These are phyloP conservation scores for Conticribra weissflogii DNA, from an alignment of 108 stramenopile genomes.

Conservation along the genomic window DNA sequence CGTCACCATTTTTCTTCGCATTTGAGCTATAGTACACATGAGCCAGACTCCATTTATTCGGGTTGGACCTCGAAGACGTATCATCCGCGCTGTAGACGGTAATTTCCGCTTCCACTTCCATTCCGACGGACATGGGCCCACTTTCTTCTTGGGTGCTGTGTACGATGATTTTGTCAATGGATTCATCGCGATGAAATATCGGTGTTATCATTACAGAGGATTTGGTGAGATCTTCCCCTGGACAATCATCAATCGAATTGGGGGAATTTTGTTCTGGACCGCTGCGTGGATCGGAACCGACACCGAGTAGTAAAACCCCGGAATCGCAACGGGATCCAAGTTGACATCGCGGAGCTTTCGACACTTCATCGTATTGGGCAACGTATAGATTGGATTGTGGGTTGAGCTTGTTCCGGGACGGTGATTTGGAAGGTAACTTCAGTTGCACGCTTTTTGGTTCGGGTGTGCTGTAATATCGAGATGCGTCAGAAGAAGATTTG, in stretches of 20 bases:
- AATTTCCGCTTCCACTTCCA: constrained; percentile 5
- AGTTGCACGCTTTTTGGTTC: too few relatives aligned
- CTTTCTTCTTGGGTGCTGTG: background rate
- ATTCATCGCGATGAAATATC: constrained; percentile 16
- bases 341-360: background rate
- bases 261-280: constrained; percentile 8
- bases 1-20: background rate
- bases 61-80: background rate
- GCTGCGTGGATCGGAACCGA: background rate
- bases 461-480: too few relatives aligned
- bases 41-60: constrained; percentile 21
- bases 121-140: background rate
- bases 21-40: constrained; percentile 15
- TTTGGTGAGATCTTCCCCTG: constrained; percentile 3
- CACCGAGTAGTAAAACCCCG: background rate
- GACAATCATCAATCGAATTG: constrained; percentile 15
- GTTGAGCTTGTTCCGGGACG: background rate
- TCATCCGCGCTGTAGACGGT: constrained; percentile 10
- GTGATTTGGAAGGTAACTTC: background rate
- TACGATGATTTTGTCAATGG: constrained; percentile 14
- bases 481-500: too few relatives aligned
- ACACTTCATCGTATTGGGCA: constrained; percentile 1
- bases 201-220: background rate
- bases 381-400: background rate
- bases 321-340: background rate